These are phyloP conservation scores for Citrus unshiu DNA, from an alignment of 345 rosid species.

Conservation along the genomic window DNA sequence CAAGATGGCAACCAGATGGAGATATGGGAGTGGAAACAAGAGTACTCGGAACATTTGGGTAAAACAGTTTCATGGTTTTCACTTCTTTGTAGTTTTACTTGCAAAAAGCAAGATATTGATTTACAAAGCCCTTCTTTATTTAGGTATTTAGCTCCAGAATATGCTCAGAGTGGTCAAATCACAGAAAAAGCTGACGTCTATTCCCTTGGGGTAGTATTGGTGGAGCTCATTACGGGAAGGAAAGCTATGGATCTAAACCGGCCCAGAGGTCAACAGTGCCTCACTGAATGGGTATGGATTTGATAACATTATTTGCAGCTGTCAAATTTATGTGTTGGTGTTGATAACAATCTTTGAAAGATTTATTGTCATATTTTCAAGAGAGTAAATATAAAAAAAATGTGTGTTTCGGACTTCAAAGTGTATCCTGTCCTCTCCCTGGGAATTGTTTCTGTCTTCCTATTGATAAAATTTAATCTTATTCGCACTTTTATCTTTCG, in stretches of 20 bases:
- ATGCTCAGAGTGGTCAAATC: slow-evolving; percentile 94
- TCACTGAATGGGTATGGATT: slow-evolving; percentile 83
- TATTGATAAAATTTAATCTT: not conserved
- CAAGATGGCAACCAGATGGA: slow-evolving; percentile 99
- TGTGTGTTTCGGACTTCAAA: not conserved
- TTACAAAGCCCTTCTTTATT: slow-evolving; percentile 1
- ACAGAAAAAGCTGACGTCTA: slow-evolving; percentile 98
- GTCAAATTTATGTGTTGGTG: not conserved
- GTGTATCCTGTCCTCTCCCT: not conserved
- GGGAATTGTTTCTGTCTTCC: not conserved
- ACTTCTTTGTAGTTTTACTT: not conserved
- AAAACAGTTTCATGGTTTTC: slow-evolving; percentile 8
- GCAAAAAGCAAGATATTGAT: not conserved
- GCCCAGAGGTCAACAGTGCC: slow-evolving; percentile 94
- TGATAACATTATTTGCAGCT: not conserved
- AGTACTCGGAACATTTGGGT: slow-evolving; percentile 98
- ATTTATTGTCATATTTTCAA: not conserved
- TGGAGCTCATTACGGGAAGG: slow-evolving; percentile 93
- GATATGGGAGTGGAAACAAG: slow-evolving; percentile 90
- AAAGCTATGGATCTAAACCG: slow-evolving; percentile 90
- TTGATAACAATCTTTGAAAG: not conserved
- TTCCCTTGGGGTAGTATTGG: slow-evolving; percentile 89
- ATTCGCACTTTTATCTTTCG: not conserved
- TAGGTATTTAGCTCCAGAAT: slow-evolving; percentile 96
- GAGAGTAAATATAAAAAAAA: not conserved